phyloP scores from a whole-genome alignment of 176 grass and related monocot species.

The Echinochloa phyllopogon region DNA sequence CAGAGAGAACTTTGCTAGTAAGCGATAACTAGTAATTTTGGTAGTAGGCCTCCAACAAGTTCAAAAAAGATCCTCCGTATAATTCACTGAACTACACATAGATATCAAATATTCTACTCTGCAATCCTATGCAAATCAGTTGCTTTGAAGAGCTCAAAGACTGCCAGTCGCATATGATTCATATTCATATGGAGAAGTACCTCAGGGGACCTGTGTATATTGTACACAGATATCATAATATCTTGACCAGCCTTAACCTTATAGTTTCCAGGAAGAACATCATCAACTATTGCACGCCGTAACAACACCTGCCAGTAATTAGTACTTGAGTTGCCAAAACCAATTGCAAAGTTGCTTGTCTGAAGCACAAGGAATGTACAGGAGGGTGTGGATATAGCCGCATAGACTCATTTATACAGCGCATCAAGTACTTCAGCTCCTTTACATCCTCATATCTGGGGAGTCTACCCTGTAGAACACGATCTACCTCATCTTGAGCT shows the following conservation, averaged over 20 bases:
- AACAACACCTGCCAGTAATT: conserved; percentile 72
- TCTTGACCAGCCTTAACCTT: conserved; percentile 90
- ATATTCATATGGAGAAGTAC: conserved; percentile 57
- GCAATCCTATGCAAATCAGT: conserved; percentile 3
- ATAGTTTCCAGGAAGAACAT: conserved; percentile 94
- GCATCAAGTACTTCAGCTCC: conserved; percentile 98
- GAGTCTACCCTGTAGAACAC: conserved; percentile 88
- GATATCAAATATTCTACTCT: conserved; percentile 15
- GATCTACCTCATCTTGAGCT: conserved; percentile 89
- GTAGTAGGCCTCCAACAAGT: conserved; percentile 1
- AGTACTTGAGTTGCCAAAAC: conserved; percentile 41
- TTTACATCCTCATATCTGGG: conserved; percentile 98
- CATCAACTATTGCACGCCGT: conserved; percentile 81
- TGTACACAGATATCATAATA: conserved; percentile 99
- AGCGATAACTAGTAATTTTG: not conserved
- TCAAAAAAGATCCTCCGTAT: not conserved
- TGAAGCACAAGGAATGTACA: conserved; percentile 62
- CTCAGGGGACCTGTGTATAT: conserved; percentile 91
- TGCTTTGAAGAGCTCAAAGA: not conserved
- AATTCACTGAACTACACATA: conserved; percentile 22
- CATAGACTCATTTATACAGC: conserved; percentile 99
- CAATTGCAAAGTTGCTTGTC: conserved; percentile 33
- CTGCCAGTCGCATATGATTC: not conserved
- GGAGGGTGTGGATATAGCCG: conserved; percentile 98
- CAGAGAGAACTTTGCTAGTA: conserved; percentile 3